These are phyloP conservation scores for Plasmodium ovale DNA, from an alignment of 169 alveolate genomes.

Conservation along the genomic window DNA sequence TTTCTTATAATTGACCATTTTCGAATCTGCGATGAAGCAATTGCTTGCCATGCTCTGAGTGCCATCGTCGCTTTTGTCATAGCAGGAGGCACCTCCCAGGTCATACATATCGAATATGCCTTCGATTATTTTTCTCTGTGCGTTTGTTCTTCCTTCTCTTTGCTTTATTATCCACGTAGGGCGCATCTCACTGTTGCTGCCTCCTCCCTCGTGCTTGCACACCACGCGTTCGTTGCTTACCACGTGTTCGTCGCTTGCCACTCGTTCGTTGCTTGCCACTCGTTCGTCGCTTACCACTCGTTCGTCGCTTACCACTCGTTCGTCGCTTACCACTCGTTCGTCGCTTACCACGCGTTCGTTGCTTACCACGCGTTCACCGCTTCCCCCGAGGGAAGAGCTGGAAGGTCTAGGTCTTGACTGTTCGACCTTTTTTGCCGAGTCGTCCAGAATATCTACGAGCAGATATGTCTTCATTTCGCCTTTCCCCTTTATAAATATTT, in stretches of 20 bases:
- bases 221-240: not conserved
- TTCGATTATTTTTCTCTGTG: constrained; percentile 15
- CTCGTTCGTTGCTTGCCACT: not conserved
- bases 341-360: not conserved
- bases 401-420: not conserved
- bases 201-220: not conserved
- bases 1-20: constrained; percentile 7
- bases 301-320: not conserved
- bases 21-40: not conserved
- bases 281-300: not conserved
- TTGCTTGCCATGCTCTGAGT: constrained; percentile 16
- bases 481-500: constrained; percentile 83
- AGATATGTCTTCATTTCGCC: constrained; percentile 86
- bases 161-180: not conserved
- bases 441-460: constrained; percentile 68
- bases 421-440: constrained; percentile 5
- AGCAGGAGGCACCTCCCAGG: not conserved
- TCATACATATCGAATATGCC: constrained; percentile 14
- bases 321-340: not conserved
- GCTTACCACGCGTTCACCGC: not conserved
- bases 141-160: not conserved
- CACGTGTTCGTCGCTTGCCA: not conserved
- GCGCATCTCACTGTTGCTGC: not conserved
- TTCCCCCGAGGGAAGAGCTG: constrained; percentile 36
- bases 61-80: constrained; percentile 14